A percentile compares a stretch with the other conserved stretches of the same genome.
Evolutionary conservation across 495 filamentous ascomycete species (phyloP).

Genomic region (Penicillium angulare): DNA sequence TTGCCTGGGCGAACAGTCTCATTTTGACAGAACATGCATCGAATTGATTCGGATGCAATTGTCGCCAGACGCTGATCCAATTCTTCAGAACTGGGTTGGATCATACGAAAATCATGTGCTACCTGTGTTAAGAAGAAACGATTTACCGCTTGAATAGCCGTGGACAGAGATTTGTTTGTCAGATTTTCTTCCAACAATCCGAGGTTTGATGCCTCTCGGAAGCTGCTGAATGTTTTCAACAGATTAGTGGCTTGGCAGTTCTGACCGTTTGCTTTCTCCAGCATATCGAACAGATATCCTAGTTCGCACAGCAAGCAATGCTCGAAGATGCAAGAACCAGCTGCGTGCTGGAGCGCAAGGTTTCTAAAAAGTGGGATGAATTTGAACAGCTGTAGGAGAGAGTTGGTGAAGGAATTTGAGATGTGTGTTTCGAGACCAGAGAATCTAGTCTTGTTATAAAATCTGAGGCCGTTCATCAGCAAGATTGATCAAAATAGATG

Average conservation of each 20-base stretch:
- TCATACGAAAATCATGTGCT: conserved; percentile 63
- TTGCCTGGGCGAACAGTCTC: conserved; percentile 68
- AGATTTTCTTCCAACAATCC: conserved; percentile 82
- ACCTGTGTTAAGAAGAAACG: conserved; percentile 75
- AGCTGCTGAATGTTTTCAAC: conserved; percentile 78
- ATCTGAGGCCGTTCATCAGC: conserved; percentile 51
- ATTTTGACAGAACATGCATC: conserved; percentile 78
- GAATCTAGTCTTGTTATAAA: conserved; percentile 86
- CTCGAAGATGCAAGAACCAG: conserved; percentile 76
- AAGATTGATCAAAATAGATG: neutral
- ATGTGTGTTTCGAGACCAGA: conserved; percentile 96
- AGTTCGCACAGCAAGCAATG: conserved; percentile 89
- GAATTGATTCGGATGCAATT: conserved; percentile 57
- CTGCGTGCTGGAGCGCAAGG: conserved; percentile 83
- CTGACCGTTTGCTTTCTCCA: conserved; percentile 88
- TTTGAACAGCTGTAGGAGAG: conserved; percentile 85
- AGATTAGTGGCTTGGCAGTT: conserved; percentile 98
- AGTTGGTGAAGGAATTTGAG: conserved; percentile 91
- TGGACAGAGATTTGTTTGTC: conserved; percentile 62
- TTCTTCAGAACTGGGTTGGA: conserved; percentile 53
- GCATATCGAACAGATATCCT: conserved; percentile 96
- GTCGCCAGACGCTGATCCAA: conserved; percentile 61
- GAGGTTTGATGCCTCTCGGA: conserved; percentile 67
- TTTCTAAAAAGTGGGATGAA: conserved; percentile 89
- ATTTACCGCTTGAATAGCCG: conserved; percentile 74